Percentiles rank a stretch among this genome's conserved stretches.
These are phyloP conservation scores for Arthrobotrys megalospora DNA, from an alignment of 2,329 filamentous ascomycete species.

Conservation along the genomic window DNA sequence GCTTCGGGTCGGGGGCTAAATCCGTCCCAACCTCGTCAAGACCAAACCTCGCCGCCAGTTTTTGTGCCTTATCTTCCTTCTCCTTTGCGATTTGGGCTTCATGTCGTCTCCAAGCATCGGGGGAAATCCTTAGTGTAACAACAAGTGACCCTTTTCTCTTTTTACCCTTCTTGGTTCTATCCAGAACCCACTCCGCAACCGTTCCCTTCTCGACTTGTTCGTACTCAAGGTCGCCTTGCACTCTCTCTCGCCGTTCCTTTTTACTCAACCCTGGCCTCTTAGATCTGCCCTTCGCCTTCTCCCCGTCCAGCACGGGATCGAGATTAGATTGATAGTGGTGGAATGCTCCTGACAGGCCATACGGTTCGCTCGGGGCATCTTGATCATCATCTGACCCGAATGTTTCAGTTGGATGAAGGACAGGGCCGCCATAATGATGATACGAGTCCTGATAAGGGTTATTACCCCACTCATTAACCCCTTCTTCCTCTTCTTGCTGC, in stretches of 20 bases:
- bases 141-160: conserved; percentile 47
- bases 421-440: conserved; percentile 30
- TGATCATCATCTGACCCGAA: conserved; percentile 43
- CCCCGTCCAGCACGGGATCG: conserved; percentile 19
- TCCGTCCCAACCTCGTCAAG: conserved; percentile 53
- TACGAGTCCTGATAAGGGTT: conserved; percentile 41
- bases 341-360: conserved; percentile 33
- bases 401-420: conserved; percentile 43
- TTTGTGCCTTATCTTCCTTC: conserved; percentile 57
- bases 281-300: conserved; percentile 34
- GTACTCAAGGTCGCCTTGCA: conserved; percentile 49
- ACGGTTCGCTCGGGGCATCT: conserved; percentile 44
- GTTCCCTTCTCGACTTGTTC: conserved; percentile 42
- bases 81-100: conserved; percentile 34
- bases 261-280: conserved; percentile 29
- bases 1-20: conserved; percentile 47
- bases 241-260: conserved; percentile 51
- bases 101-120: conserved; percentile 58
- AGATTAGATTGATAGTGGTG: conserved; percentile 27
- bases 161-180: conserved; percentile 50
- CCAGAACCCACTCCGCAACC: conserved; percentile 55
- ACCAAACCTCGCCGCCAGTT: conserved; percentile 49
- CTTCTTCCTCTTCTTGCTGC: conserved; percentile 48
- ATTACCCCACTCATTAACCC: conserved; percentile 24
- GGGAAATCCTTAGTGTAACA: conserved; percentile 48